Percentiles rank a stretch among this genome's conserved stretches.
Evolutionary conservation across 805 yeast species (phyloP).

Genomic region (Citeromyces matritensis): DNA sequence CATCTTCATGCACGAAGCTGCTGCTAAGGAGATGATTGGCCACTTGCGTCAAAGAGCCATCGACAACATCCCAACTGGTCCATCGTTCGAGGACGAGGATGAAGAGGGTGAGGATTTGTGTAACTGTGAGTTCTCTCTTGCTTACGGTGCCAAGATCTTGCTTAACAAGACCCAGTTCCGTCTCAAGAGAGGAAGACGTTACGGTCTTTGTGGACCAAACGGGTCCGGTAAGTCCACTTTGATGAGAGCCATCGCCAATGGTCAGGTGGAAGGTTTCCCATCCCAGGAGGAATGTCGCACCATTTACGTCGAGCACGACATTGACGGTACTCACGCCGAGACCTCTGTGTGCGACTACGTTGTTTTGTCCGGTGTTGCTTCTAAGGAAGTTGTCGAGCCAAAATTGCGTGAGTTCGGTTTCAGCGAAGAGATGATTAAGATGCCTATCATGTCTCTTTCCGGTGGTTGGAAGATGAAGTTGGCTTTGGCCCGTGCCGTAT

Average conservation of each 20-base stretch:
- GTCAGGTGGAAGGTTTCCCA: conserved; percentile 98
- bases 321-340: conserved; percentile 96
- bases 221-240: conserved; percentile 98
- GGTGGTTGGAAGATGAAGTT: conserved; percentile 99
- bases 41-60: conserved; percentile 92
- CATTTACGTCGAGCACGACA: conserved; percentile 98
- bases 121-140: conserved; percentile 99
- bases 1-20: conserved; percentile 86
- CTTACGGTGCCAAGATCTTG: conserved; percentile 99
- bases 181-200: conserved; percentile 97
- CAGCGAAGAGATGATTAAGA: conserved; percentile 81
- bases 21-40: conserved; percentile 82
- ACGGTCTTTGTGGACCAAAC: conserved; percentile 94
- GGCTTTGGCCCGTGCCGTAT: conserved; percentile 98
- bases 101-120: conserved; percentile 99
- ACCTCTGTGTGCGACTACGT: conserved; percentile 65
- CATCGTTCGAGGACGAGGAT: conserved; percentile 80
- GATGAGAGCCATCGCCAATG: conserved; percentile 90
- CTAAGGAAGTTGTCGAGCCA: conserved; percentile 53
- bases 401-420: conserved; percentile 86
- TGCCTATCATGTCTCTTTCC: conserved; percentile 94
- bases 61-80: conserved; percentile 96
- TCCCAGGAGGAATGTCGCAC: conserved; percentile 98
- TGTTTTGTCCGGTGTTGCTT: conserved; percentile 60
- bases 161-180: conserved; percentile 98